Percentiles rank a stretch among this genome's conserved stretches.
Evolutionary conservation across 2,329 filamentous ascomycete species (phyloP).

Genomic region (Monilinia aucupariae): DNA sequence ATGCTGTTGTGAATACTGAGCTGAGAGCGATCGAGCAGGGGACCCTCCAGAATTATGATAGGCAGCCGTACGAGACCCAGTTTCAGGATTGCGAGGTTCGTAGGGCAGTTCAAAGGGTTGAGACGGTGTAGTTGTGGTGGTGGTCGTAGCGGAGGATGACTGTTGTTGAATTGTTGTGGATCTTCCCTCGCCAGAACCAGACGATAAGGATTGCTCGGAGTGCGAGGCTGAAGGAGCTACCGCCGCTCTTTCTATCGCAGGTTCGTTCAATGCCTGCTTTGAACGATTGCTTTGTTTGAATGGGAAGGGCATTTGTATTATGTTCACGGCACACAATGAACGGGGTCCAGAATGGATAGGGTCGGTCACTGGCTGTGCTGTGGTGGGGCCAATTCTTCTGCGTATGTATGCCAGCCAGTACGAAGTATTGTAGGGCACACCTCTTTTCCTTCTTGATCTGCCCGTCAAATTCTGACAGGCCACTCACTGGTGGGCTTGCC

Average conservation of each 20-base stretch:
- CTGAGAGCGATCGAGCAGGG: constrained; percentile 25
- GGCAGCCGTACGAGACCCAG: constrained; percentile 26
- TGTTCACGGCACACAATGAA: constrained; percentile 15
- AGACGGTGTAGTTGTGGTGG: constrained; percentile 15
- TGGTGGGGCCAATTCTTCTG: constrained; percentile 15
- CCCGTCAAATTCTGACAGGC: constrained; percentile 12
- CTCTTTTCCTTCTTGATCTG: background rate
- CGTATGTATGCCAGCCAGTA: background rate
- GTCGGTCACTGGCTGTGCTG: constrained; percentile 16
- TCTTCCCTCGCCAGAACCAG: constrained; percentile 20
- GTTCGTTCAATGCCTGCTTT: constrained; percentile 33
- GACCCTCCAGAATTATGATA: constrained; percentile 23
- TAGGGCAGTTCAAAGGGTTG: constrained; percentile 21
- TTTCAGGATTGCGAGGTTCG: constrained; percentile 24
- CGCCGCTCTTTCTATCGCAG: constrained; percentile 18
- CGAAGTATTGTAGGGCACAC: background rate
- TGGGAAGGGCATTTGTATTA: constrained; percentile 34
- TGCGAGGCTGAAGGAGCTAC: constrained; percentile 19
- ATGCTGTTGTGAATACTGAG: constrained; percentile 28
- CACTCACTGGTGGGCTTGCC: background rate
- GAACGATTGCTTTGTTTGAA: constrained; percentile 35
- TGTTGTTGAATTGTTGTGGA: constrained; percentile 20
- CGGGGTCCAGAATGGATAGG: constrained; percentile 10
- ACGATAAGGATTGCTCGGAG: constrained; percentile 17
- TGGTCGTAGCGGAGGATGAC: constrained; percentile 13